These are phyloP conservation scores for Theobroma grandiflorum DNA, from an alignment of 441 rosid species.

Conservation along the genomic window DNA sequence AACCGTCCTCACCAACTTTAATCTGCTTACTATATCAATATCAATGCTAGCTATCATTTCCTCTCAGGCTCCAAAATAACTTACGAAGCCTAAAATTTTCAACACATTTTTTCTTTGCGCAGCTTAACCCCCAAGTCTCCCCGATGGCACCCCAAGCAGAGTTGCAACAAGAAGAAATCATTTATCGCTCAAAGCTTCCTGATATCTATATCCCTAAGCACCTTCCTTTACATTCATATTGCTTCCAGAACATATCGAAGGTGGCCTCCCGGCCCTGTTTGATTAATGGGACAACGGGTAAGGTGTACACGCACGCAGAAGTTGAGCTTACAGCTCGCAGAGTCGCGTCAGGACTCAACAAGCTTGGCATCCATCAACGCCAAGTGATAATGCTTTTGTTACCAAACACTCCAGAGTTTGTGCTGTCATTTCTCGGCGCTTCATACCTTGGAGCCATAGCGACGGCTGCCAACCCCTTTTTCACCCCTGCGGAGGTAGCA, in stretches of 20 bases:
- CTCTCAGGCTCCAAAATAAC: slow-evolving; percentile 16
- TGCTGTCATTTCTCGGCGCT: slow-evolving; percentile 49
- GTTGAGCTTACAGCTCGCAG: slow-evolving; percentile 37
- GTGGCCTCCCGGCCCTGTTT: slow-evolving; percentile 48
- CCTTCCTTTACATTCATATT: slow-evolving; percentile 51
- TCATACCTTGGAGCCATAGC: slow-evolving; percentile 46
- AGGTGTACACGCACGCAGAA: slow-evolving; percentile 43
- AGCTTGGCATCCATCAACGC: slow-evolving; percentile 44
- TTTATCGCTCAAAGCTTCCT: slow-evolving; percentile 63
- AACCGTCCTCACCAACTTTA: slow-evolving; percentile 16
- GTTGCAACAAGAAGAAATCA: slow-evolving; percentile 30
- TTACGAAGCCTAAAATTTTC: background rate
- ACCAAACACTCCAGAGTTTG: slow-evolving; percentile 54
- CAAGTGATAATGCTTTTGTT: slow-evolving; percentile 61
- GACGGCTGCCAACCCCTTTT: slow-evolving; percentile 61
- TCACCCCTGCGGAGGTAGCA: slow-evolving; percentile 45
- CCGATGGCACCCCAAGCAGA: slow-evolving; percentile 47
- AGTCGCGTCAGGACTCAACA: slow-evolving; percentile 47
- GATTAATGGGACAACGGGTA: slow-evolving; percentile 51
- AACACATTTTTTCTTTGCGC: background rate
- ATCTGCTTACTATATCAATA: slow-evolving; percentile 19
- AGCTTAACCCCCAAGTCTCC: background rate
- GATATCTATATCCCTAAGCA: slow-evolving; percentile 58
- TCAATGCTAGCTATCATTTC: background rate
- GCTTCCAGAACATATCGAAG: slow-evolving; percentile 45